Base-by-base conservation (phyloP, 257 asterid genomes). In the Gentiana dahurica region DNA sequence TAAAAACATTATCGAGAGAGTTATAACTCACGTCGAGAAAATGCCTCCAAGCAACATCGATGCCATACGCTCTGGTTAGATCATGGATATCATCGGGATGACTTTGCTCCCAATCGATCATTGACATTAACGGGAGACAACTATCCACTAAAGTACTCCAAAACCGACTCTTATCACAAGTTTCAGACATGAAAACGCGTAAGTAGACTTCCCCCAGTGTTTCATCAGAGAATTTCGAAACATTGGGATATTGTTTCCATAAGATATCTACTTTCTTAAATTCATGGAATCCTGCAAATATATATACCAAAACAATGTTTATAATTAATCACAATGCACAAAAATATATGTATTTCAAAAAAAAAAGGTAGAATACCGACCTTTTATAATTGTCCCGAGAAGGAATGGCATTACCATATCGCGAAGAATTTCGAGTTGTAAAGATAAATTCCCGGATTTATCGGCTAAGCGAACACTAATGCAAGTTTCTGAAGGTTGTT, bases 31-130 rank as follows among this genome's bases (percentile, higher is more conserved):
- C 98, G 15, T 66, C 58, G 33, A 83, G 70, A 60, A 88, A 92
- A 67, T 65, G 74, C 63, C 65, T 76, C 85, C 83, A 66, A 34
- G 86, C 98, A 44, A 70, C 74, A 63, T 73, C 87, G 32, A 92
- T 70, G 35, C 98, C 98, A 67, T 65, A 81, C 36, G 86, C 83
- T 64, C 67, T 72, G 67, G 80, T 71, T 47, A 74, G 61, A 47
- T 88, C 97, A 50, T 52, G 80, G 61, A 88, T 77, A 61, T 80
- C 86, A 71, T 92, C 98, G 0, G 97, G 97, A 81, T 79, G 85
- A 70, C 98, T 92, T 55, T 84, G 82, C 6, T 85, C 89, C 98
- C 98, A 92, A 70, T 92, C 98, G 58, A 92, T 86, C 76, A 92
- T 9, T 24, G 77, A 44, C 60, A 80, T 70, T 67, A 92, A 69